Base-by-base conservation (phyloP, 1,284 basidiomycete genomes). In the Coniferiporia weirii region DNA sequence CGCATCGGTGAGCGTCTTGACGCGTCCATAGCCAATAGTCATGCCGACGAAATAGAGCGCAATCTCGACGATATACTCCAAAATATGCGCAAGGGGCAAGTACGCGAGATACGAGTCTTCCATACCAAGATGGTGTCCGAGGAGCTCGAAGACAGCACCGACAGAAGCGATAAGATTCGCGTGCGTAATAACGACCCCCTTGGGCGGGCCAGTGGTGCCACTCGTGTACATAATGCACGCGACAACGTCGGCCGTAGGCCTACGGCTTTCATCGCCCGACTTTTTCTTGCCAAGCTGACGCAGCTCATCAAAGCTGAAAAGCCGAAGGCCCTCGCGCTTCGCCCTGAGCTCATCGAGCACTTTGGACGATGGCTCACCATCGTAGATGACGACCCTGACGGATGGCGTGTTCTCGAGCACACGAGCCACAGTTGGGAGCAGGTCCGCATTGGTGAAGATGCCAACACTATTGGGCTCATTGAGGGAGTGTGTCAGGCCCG, bases 211-310 rank as follows among this genome's bases (percentile, higher is more conserved):
- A 0, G 94, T 96, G 59, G 86, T 89, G n/a, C 95, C 93, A 62
- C 84, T 89, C 20, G 95, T 98, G 79, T 98, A 98, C 95, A 98
- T 98, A 75, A 97, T 95, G 70, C 93, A 93, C 20, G 89, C 91
- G 4, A 88, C 74, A 60, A 88, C 90, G 0, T 88, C 81, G 15
- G 77, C 71, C 56, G 76, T 80, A 1, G 91, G 91, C 12, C 71
- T 71, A 17, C 87, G 79, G 15, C 75, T 70, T 61, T 69, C 63
- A n/a, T 84, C 83, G 1, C 70, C 66, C 0, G 84, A 72, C 60
- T 85, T 76, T 34, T 70, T 72, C 66, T 77, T 76, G 19, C 93
- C 93, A 8, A 82, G 69, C 61, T 77, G 73, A 46, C 87, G 82
- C 27, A 96, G 75, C 64, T 93, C 84, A 62, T 89, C 84, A 47